phyloP scores from a whole-genome alignment of 805 yeast species.

The Teunomyces stri region DNA sequence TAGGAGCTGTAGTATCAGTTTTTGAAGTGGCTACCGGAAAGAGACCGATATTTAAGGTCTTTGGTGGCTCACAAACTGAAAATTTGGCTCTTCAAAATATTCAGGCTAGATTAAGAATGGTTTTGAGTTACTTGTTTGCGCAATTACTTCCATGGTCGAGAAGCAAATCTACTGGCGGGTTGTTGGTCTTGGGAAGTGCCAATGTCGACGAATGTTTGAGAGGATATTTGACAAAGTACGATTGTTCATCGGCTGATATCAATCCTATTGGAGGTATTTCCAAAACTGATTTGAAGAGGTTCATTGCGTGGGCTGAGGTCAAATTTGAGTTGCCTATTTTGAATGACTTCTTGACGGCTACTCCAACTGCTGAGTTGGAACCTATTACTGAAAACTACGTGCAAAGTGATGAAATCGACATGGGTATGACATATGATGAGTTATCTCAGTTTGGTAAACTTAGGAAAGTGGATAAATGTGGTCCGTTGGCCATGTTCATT shows the following conservation, averaged over 20 bases:
- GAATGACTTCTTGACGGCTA: conserved; percentile 77
- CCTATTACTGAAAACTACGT: conserved; percentile 91
- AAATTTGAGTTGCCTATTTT: conserved; percentile 76
- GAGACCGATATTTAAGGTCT: conserved; percentile 81
- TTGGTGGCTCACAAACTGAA: conserved; percentile 91
- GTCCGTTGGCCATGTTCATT: conserved; percentile 93
- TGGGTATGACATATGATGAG: conserved; percentile 98
- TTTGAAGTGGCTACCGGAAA: conserved; percentile 91
- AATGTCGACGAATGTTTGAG: conserved; percentile 96
- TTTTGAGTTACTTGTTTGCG: conserved; percentile 87
- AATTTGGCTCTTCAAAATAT: conserved; percentile 94
- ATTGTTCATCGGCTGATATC: conserved; percentile 94
- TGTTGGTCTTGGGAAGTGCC: conserved; percentile 91
- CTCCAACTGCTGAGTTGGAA: conserved; percentile 97
- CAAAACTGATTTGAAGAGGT: conserved; percentile 84
- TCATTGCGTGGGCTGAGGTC: conserved; percentile 74
- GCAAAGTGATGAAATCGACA: conserved; percentile 94
- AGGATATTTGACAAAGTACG: conserved; percentile 95
- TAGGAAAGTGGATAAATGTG: conserved; percentile 90
- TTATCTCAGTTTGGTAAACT: conserved; percentile 85
- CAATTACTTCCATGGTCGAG: conserved; percentile 95
- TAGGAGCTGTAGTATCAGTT: conserved; percentile 65
- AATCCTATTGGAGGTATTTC: conserved; percentile 99
- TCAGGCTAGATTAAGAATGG: conserved; percentile 96
- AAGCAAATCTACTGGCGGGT: conserved; percentile 64